These are phyloP conservation scores for Passalora sequoiae DNA, from an alignment of 2,329 filamentous ascomycete species.

Conservation along the genomic window DNA sequence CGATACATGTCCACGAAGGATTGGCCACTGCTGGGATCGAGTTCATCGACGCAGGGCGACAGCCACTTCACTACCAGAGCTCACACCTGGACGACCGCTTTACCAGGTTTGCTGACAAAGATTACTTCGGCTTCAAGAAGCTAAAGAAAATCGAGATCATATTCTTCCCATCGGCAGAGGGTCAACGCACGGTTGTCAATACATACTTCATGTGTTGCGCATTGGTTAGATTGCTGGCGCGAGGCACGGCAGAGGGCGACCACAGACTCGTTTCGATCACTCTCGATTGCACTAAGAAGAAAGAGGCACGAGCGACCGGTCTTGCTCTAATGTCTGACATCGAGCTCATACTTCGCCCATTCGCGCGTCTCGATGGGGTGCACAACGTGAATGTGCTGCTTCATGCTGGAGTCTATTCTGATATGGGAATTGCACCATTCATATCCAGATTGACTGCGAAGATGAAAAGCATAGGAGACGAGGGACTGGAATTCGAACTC, in stretches of 20 bases:
- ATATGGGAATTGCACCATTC: slow-evolving; percentile 19
- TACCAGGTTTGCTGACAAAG: slow-evolving; percentile 21
- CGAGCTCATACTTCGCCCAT: slow-evolving; percentile 27
- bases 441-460: slow-evolving; percentile 14
- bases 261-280: slow-evolving; percentile 22
- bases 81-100: slow-evolving; percentile 24
- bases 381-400: slow-evolving; percentile 26
- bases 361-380: slow-evolving; percentile 20
- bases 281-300: slow-evolving; percentile 22
- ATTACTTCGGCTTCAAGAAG: slow-evolving; percentile 26
- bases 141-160: slow-evolving; percentile 29
- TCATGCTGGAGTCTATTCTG: slow-evolving; percentile 14
- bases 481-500: neutral
- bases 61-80: slow-evolving; percentile 25
- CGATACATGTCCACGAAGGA: slow-evolving; percentile 30
- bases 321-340: slow-evolving; percentile 26
- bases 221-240: slow-evolving; percentile 25
- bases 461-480: slow-evolving; percentile 14
- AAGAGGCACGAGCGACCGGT: slow-evolving; percentile 20
- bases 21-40: slow-evolving; percentile 27
- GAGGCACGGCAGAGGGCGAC: slow-evolving; percentile 9
- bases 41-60: slow-evolving; percentile 29
- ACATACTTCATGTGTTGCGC: slow-evolving; percentile 30
- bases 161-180: slow-evolving; percentile 21
- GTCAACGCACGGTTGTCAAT: slow-evolving; percentile 22